Conservation (phyloP, 345 rosid genomes). For the Melastoma malabathricum region DNA sequence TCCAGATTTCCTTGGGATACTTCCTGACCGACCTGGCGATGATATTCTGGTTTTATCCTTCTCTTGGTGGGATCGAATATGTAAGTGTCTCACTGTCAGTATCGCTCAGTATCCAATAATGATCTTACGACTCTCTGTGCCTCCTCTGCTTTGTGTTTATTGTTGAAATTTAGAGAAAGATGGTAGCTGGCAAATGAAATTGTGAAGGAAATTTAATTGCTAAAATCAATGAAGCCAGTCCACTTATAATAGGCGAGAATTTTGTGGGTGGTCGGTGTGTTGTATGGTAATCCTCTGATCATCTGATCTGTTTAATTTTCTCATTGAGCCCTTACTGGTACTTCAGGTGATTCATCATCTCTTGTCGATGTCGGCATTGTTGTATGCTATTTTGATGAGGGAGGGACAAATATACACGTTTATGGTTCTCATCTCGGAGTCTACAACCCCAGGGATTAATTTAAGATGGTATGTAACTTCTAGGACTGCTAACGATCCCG, state of each 20-base stretch:
- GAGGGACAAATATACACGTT: slow-evolving; percentile 45
- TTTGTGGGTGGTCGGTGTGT: no score
- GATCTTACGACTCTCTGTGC: no score
- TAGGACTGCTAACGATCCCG: no score
- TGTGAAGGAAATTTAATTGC: no score
- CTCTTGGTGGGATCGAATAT: slow-evolving; percentile 49
- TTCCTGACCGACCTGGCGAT: slow-evolving; percentile 39
- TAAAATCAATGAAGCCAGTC: no score
- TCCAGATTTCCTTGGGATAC: slow-evolving; percentile 47
- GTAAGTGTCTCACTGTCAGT: slow-evolving; percentile 18
- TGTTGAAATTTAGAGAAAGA: no score
- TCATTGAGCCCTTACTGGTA: not conserved
- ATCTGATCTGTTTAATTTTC: not conserved
- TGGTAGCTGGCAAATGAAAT: no score
- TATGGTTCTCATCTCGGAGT: slow-evolving; percentile 50
- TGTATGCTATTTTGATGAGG: slow-evolving; percentile 39
- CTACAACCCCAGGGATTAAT: slow-evolving; percentile 49
- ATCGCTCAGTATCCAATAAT: no score
- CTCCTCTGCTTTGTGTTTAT: no score
- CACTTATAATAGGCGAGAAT: no score
- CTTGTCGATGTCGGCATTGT: slow-evolving; percentile 26
- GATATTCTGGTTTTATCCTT: slow-evolving; percentile 53
- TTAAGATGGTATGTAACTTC: slow-evolving; percentile 36
- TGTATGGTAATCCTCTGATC: no score
- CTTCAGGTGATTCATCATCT: slow-evolving; percentile 44